Conservation (phyloP, 768 basidiomycete genomes). For the Artomyces pyxidatus region DNA sequence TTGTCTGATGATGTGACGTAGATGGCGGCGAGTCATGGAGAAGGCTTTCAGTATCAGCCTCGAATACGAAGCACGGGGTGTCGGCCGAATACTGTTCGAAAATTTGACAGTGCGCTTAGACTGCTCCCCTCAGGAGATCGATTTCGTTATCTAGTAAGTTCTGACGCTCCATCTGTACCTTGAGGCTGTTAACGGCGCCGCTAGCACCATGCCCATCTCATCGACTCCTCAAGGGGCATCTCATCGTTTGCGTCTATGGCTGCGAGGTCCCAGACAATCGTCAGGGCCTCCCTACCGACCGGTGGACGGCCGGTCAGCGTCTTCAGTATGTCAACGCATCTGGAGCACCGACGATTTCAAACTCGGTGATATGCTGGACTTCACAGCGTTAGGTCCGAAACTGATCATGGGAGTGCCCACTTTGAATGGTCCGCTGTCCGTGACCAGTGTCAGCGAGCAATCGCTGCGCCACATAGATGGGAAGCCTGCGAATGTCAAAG, state of each 20-base stretch:
- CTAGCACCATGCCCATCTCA: constrained; percentile 44
- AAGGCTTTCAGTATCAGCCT: constrained; percentile 46
- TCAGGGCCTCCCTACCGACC: constrained; percentile 23
- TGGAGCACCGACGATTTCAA: constrained; percentile 60
- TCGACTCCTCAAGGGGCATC: constrained; percentile 50
- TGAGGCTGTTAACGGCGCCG: too few species aligned
- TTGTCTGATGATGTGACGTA: constrained; percentile 20
- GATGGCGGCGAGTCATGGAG: constrained; percentile 41
- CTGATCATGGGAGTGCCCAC: constrained; percentile 41
- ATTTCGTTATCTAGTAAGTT: constrained; percentile 56
- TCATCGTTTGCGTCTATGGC: constrained; percentile 59
- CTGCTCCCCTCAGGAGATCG: constrained; percentile 42
- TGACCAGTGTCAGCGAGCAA: constrained; percentile 5
- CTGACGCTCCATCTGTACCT: too few species aligned
- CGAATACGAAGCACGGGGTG: constrained; percentile 60
- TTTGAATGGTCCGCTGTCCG: background rate
- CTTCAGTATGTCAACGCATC: constrained; percentile 49
- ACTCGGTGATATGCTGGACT: constrained; percentile 48
- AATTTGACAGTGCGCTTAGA: constrained; percentile 45
- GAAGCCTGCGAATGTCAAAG: too few species aligned
- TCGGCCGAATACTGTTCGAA: constrained; percentile 46
- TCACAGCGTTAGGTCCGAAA: constrained; percentile 39
- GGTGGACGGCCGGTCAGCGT: background rate
- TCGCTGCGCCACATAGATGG: constrained; percentile 1
- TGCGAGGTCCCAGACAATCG: constrained; percentile 48